Base-by-base conservation (phyloP, 495 filamentous ascomycete species). In the Penicillium subrubescens region DNA sequence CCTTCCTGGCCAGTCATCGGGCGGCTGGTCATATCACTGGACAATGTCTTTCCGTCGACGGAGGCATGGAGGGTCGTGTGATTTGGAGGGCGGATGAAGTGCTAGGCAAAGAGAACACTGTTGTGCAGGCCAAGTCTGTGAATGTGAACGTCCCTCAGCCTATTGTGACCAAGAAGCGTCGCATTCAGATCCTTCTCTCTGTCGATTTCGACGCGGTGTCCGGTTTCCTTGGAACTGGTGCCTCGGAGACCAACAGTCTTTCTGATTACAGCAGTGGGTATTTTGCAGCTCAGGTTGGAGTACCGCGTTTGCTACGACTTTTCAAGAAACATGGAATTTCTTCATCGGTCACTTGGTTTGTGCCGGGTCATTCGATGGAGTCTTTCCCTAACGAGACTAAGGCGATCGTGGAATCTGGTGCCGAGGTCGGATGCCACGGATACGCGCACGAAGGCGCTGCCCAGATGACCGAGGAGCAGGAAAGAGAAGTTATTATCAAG, bases 281-380 rank as follows among this genome's bases (percentile, higher is more conserved):
- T 69, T 88, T 89, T 65, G 80, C 83, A 35, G 87, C 82, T 11
- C 76, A 79, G 57, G 86, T 88, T 15, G 87, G 87, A 54, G 86
- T 87, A 12, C 84, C 83, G 1, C 82, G 87, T 25, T 73, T 89
- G 15, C 70, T 89, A 7, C 85, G 82, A 44, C 76, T 89, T 53
- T 81, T 89, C 63, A 76, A 80, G 33, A 86, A 85, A 65, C 78
- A 83, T 44, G 69, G 69, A 11, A 79, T 89, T 39, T 72, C 81
- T 6, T 75, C 84, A 6, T 81, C 81, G 33, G 77, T 85, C 19
- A 87, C 87, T 5, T 89, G 87, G 87, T 88, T 88, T 65, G 81
- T 89, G 23, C 87, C 87, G 0, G 86, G 87, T 8, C 87, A 89
- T 70, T 86, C 83, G 2, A 79, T 85, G 58, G 87, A 89, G 63